Evolutionary conservation across 306 rosid genomes (phyloP).

Genomic region (Vicia sativa): DNA sequence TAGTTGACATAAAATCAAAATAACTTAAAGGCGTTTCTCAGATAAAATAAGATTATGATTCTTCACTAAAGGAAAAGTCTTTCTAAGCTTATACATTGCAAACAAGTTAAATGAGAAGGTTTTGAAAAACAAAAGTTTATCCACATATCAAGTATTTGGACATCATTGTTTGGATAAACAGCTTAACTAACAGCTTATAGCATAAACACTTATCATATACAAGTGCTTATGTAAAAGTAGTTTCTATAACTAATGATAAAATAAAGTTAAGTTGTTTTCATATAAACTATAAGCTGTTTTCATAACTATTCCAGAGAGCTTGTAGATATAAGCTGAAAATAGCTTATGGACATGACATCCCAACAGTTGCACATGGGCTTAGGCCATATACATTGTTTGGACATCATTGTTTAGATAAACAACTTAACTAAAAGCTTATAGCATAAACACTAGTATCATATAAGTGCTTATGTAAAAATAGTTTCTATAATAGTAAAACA

Average conservation of each 20-base stretch:
- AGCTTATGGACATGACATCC: neutral
- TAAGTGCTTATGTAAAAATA: too few relatives aligned
- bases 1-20: constrained; percentile 8
- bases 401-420: too few relatives aligned
- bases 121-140: neutral
- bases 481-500: too few relatives aligned
- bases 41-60: neutral
- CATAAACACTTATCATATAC: neutral
- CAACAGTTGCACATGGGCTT: neutral
- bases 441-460: neutral
- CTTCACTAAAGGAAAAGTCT: neutral
- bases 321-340: neutral
- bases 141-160: neutral
- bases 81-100: neutral
- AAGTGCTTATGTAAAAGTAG: neutral
- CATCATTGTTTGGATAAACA: neutral
- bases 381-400: neutral
- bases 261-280: neutral
- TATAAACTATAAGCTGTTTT: neutral
- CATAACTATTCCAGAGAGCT: neutral
- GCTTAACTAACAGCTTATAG: neutral
- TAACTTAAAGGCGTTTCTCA: neutral
- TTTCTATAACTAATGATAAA: neutral
- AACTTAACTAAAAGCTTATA: neutral
- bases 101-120: neutral